Conservation (phyloP, 768 basidiomycete genomes). For the Pleurotus eryngii region DNA sequence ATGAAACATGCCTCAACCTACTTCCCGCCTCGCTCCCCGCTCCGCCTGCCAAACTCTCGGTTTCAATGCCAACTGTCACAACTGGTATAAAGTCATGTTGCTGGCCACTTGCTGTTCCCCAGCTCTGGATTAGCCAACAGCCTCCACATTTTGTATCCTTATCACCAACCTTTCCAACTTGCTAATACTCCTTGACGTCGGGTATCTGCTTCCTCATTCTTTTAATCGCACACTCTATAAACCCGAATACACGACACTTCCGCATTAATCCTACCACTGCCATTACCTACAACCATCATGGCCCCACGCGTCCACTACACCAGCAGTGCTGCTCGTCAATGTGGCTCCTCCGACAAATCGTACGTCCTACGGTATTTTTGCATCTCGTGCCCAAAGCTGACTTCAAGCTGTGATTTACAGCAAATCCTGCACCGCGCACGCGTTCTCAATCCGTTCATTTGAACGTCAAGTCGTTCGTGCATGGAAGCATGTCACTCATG, state of each 20-base stretch:
- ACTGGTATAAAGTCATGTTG: conserved; percentile 3
- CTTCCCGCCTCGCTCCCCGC: neutral
- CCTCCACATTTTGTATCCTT: neutral
- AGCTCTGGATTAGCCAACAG: conserved; percentile 7
- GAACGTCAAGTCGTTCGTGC: conserved; percentile 8
- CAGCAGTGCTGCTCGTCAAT: neutral
- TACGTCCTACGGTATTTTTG: neutral
- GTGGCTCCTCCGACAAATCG: neutral
- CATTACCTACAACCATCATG: neutral
- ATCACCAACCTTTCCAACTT: neutral
- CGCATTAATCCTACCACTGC: neutral
- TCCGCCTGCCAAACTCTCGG: neutral
- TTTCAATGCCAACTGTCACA: neutral
- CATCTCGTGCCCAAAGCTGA: neutral
- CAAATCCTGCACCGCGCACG: neutral
- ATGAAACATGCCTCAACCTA: neutral
- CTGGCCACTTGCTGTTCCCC: neutral
- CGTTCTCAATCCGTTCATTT: neutral
- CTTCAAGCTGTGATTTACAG: neutral
- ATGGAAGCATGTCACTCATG: conserved; percentile 6
- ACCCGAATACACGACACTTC: neutral
- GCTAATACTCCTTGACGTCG: neutral
- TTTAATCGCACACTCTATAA: neutral
- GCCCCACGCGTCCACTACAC: conserved; percentile 3
- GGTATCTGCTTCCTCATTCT: conserved; percentile 5